Evolutionary conservation across 2,329 filamentous ascomycete species (phyloP), one percentile per base, ranked within the genome.

Genomic region (Dryadomyces sulphureus): DNA sequence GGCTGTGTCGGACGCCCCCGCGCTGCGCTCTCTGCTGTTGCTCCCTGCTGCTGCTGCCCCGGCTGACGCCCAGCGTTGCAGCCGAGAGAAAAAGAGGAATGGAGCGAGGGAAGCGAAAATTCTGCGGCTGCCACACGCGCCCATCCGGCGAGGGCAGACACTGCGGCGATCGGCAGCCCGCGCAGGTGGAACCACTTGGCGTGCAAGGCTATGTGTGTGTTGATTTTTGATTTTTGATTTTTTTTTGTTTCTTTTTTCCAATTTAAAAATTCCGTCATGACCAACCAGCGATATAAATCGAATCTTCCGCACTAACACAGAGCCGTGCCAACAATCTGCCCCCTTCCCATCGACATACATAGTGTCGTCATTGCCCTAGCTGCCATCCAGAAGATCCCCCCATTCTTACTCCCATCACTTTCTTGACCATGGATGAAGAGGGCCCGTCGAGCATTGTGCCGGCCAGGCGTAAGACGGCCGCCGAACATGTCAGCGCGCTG

Each of bases 381-480:
- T 35, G 9, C 16, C 11, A 7, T 30, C 14, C 27, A n/a, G 2
- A 36, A 11, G 16, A 19, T 16, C 22, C 19, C 1, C 36, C 8
- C 17, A 34, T 3, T 20, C 25, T 19, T 38, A 19, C 21, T 14
- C 20, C 2, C 30, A 35, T 7, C 17, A n/a, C 2, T 24, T 8
- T 6, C 17, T 14, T 27, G 45, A 45, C 25, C 47, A 77, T 77
- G 73, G 73, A 77, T 51, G 73, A 77, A 54, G 70, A 75, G 46
- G 68, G 62, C 4, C 72, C 72, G 16, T 66, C 67, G 14, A 62
- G 65, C 41, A 72, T 76, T 55, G 60, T 63, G 51, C 68, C 70
- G 16, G 60, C 60, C 43, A 51, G 16, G 8, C 43, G 24, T 22
- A 40, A 35, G 19, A 60, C 57, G 16, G 43, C 65, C n/a, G 56